These are phyloP conservation scores for Calocybe gangraenosa DNA, from an alignment of 768 basidiomycete genomes.

Conservation along the genomic window DNA sequence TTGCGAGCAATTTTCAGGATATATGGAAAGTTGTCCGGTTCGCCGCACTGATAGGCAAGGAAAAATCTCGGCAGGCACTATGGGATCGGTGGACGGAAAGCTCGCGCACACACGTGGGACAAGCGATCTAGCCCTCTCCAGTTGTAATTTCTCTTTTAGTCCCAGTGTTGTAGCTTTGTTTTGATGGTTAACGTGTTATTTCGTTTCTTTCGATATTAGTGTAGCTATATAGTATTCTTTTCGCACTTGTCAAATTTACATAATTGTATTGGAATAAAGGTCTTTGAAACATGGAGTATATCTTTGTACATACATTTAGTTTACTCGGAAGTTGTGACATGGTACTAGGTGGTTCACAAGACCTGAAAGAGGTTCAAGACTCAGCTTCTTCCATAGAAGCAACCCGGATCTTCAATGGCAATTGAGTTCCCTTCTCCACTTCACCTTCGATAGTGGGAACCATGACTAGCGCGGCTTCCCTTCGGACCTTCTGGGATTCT, in stretches of 20 bases:
- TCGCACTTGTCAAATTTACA: too few relatives aligned
- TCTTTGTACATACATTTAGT: too few relatives aligned
- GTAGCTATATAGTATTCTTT: too few relatives aligned
- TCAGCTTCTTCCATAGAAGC: conserved; percentile 23
- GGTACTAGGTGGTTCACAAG: too few relatives aligned
- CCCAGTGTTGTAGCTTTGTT: too few relatives aligned
- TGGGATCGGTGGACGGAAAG: conserved; percentile 37
- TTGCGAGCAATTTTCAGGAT: conserved; percentile 77
- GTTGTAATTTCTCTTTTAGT: too few relatives aligned
- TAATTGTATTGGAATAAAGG: too few relatives aligned
- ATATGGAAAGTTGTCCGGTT: conserved; percentile 56
- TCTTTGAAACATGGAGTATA: too few relatives aligned
- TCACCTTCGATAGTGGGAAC: conserved; percentile 38
- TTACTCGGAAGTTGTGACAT: too few relatives aligned
- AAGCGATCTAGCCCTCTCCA: conserved; percentile 17
- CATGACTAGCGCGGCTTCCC: conserved; percentile 38
- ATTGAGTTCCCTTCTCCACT: conserved; percentile 35
- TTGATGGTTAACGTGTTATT: too few relatives aligned
- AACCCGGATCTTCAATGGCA: conserved; percentile 34
- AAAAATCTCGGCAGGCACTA: conserved; percentile 28
- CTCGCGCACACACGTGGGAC: conserved; percentile 11
- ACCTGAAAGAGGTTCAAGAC: not conserved
- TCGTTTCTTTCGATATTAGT: too few relatives aligned
- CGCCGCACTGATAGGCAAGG: conserved; percentile 39
- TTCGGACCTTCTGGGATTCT: conserved; percentile 28